Base-by-base conservation (phyloP, 176 grass and related monocot genomes). In the Avena sativa region DNA sequence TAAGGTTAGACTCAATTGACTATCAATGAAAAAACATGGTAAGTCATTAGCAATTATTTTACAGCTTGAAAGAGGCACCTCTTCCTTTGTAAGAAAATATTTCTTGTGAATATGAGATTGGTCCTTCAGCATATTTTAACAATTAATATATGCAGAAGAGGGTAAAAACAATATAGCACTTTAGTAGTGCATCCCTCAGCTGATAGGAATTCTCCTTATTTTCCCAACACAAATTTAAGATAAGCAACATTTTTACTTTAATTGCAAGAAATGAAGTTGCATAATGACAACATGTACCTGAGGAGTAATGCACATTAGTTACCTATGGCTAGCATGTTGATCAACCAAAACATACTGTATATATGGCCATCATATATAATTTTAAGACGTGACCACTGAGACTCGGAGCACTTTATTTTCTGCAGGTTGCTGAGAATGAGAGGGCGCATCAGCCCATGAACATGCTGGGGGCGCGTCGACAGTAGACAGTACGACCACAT, bases 361-460 rank as follows among this genome's bases (percentile, higher is more conserved):
- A 13, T 72, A 8, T 9, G 8, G 15, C 34, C 79, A 56, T 12
- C 13, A 63, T 56, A 1, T 75, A 55, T 32, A 15, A 62, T 71
- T 84, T 25, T 28, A 65, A 28, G 44, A 13, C 55, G 46, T 77
- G 34, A 14, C 46, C 64, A 20, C 10, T 80, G 53, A 86, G 20
- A 32, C 19, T 76, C 17, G 65, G 81, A 14, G 61, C n/a, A 36
- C 38, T 76, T n/a, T 2, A 20, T 46, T 12, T 69, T 15, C 12
- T 78, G 75, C 88, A 99, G 97, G 75, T 99, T n/a, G 25, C 76
- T 62, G 85, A 94, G 60, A 96, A 94, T 50, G 97, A 99, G 84
- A 89, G 84, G 63, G 78, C 19, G 20, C 92, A 98, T 57, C 97
- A 93, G 72, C 83, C 85, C 17, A 63, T 94, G 85, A 88, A 88